phyloP scores from a whole-genome alignment of 1,284 basidiomycete genomes.

The Heterobasidion parviporum region DNA sequence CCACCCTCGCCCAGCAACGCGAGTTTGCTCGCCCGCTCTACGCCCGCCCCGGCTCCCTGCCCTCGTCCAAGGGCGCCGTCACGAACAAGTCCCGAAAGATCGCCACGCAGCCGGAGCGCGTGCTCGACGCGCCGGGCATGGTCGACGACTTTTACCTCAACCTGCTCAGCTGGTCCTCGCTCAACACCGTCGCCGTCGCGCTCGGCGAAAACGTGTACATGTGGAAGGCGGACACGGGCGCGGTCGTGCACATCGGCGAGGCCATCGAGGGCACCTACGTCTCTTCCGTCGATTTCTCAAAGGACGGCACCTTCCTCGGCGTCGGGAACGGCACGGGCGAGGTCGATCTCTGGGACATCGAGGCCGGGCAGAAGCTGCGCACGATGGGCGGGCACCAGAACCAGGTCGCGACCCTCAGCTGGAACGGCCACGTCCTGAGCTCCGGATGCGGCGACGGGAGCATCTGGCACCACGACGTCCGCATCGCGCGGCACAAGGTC shows the following conservation, averaged over 20 bases:
- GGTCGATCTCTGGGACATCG: constrained; percentile 95
- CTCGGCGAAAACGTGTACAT: constrained; percentile 80
- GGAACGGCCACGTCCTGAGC: constrained; percentile 82
- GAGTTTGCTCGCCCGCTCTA: constrained; percentile 69
- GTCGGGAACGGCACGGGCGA: constrained; percentile 81
- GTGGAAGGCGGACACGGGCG: constrained; percentile 90
- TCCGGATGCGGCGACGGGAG: constrained; percentile 87
- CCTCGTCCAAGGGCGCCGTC: constrained; percentile 50
- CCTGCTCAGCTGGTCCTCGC: constrained; percentile 81
- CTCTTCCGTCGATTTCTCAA: constrained; percentile 79
- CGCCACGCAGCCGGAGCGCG: constrained; percentile 78
- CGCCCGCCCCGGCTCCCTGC: constrained; percentile 51
- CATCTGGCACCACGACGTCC: constrained; percentile 92
- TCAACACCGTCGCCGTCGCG: constrained; percentile 85
- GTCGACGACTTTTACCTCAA: constrained; percentile 98
- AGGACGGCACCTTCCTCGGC: constrained; percentile 83
- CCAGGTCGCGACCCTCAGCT: constrained; percentile 76
- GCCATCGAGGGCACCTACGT: constrained; percentile 70
- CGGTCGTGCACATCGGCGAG: constrained; percentile 72
- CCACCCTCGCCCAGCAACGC: constrained; percentile 62
- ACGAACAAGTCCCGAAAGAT: constrained; percentile 73
- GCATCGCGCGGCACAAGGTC: constrained; percentile 81
- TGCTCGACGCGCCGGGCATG: constrained; percentile 93
- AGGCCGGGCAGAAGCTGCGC: constrained; percentile 72
- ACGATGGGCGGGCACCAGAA: constrained; percentile 83